Evolutionary conservation across 352 stramenopile species (phyloP), one percentile per base, ranked within the genome.

Genomic region (Aphanomyces astaci): DNA sequence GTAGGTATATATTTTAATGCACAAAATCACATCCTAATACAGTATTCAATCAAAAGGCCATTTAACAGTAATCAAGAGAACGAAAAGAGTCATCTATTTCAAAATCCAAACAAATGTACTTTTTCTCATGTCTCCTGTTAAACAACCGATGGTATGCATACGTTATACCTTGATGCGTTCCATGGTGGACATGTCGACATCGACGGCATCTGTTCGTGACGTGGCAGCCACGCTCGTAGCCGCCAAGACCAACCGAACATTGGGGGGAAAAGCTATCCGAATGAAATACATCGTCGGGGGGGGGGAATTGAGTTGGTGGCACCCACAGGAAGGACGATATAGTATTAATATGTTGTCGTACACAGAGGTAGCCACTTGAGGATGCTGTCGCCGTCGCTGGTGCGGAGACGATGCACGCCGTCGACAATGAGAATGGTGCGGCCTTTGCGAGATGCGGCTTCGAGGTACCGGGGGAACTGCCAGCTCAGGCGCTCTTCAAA

Each of bases 401-500:
- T 92, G 46, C 85, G 81, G 5, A 97, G 73, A 7, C 90, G 75
- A 57, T 97, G 81, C 9, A 97, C 67, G 1, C 89, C 89, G 69
- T 97, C 92, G 46, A 98, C 91, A 27, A 97, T 87, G 43, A 98
- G 77, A 59, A 97, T 84, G 28, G 96, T 86, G 25, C 81, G 75
- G 22, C 89, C 90, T 75, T 97, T 96, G 76, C 94, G 94, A 31
- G 84, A 84, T 25, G 90, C 88, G 39, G 88, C 79, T 31, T 97
- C 89, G 27, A 98, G 73, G 32, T 97, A 95, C 1, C 88, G 82
- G 15, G 92, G 90, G 57, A 98, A 86, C 40, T 97, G 82, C 90
- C 90, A 98, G 53, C 86, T 90, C 19, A 97, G 73, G 31, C 88
- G 84, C 67, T 96, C 88, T 68, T 95, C 83, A 22, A 90, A 76